These are phyloP conservation scores for Ceratobasidium sp. DNA, from an alignment of 1,284 basidiomycete species.

Conservation along the genomic window DNA sequence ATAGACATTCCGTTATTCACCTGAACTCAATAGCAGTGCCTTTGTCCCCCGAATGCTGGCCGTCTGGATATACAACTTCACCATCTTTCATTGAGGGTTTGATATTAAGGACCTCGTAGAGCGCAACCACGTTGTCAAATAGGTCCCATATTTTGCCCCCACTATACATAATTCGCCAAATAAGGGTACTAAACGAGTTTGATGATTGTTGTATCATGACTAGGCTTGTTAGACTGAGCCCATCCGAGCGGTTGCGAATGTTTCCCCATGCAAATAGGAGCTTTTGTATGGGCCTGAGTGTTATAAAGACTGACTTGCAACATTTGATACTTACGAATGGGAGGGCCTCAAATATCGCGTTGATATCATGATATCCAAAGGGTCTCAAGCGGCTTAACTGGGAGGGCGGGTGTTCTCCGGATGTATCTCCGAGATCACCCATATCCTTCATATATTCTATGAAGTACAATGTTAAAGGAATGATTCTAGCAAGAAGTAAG, in stretches of 20 bases:
- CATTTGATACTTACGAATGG: neutral
- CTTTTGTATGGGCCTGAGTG: neutral
- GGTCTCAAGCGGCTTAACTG: neutral
- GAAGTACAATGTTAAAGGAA: constrained; percentile 41
- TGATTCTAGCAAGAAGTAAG: neutral
- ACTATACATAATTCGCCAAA: constrained; percentile 18
- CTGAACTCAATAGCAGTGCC: constrained; percentile 41
- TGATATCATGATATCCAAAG: constrained; percentile 38
- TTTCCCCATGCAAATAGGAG: constrained; percentile 12
- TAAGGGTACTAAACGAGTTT: neutral
- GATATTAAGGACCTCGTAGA: constrained; percentile 39
- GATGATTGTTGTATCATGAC: constrained; percentile 35
- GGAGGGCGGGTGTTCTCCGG: neutral
- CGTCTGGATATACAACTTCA: constrained; percentile 27
- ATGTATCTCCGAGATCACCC: constrained; percentile 23
- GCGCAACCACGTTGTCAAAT: constrained; percentile 15
- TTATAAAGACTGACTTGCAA: constrained; percentile 57
- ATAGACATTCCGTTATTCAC: constrained; percentile 46
- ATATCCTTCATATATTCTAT: constrained; percentile 29
- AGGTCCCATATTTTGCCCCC: constrained; percentile 8
- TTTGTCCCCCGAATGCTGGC: neutral
- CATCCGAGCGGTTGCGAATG: neutral
- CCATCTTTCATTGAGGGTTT: constrained; percentile 39
- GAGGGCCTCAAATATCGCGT: constrained; percentile 44
- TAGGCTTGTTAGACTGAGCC: neutral